Base-by-base conservation (phyloP, 805 yeast species). In the Wickerhamomyces chambardii region DNA sequence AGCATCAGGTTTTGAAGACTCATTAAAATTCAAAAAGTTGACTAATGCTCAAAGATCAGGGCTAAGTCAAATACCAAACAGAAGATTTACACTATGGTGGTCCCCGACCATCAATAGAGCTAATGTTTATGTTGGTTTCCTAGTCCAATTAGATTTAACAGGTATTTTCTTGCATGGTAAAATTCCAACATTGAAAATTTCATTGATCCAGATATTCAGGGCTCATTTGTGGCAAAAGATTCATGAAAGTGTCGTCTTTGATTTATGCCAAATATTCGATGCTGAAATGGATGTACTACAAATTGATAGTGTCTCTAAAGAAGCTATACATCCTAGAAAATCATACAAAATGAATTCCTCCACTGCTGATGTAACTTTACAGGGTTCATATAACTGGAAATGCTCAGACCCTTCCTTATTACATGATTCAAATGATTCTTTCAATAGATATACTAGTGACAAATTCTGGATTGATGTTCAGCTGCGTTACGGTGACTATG, bases 141-240 rank as follows among this genome's bases (percentile, higher is more conserved):
- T 89, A 51, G 98, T 92, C 21, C 99, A 92, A 55, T 66, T 92
- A 31, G 99, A 92, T 59, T 64, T 92, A 51, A 92, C 99, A 0
- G 99, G 98, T 50, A 90, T 92, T 21, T 92, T 92, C 58, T 64
- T 92, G 33, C 99, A 92, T 54, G 99, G 99, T 46, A 92, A 92
- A 58, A 92, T 92, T 44, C 99, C 99, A 7, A 92, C 99, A 0
- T 65, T 92, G 51, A 92, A 92, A 58, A 92, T 92, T 21, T 90
- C 98, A 1, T 68, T 90, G 42, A 89, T 92, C 55, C 99, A 92
- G 55, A 86, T 92, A 4, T 92, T 92, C 70, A 70, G 99, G 37
- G 97, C 98, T 0, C 99, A 92, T 64, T 71, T 92, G 50, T 92
- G 99, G 99, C 99, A 92, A 56, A 92, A 94, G 58, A 92, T 92